Conservation (phyloP, 805 yeast genomes). For the Teunomyces atbi region DNA sequence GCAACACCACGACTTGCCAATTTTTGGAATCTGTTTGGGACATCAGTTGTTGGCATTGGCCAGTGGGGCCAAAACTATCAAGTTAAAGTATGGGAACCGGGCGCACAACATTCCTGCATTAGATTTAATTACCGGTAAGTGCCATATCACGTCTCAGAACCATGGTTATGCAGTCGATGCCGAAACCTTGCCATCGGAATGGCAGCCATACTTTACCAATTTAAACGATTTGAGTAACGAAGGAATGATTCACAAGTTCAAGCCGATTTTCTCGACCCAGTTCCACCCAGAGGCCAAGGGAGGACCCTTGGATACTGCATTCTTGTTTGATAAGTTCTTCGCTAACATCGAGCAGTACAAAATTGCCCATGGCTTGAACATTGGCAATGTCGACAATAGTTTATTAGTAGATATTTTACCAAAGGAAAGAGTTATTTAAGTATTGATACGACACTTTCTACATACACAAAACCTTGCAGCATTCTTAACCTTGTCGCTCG, state of each 20-base stretch:
- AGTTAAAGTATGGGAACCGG: conserved; percentile 96
- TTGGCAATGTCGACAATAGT: conserved; percentile 45
- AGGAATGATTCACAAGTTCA: conserved; percentile 87
- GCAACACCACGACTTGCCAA: conserved; percentile 66
- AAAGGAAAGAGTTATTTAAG: conserved; percentile 57
- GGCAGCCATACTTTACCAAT: conserved; percentile 82
- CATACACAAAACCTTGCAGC: background rate
- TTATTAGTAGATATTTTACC: conserved; percentile 63
- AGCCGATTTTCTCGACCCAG: conserved; percentile 94
- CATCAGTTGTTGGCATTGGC: conserved; percentile 96
- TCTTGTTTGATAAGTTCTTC: conserved; percentile 87
- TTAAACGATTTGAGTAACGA: conserved; percentile 95
- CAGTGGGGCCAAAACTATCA: conserved; percentile 87
- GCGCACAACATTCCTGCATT: conserved; percentile 98
- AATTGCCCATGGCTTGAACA: conserved; percentile 33
- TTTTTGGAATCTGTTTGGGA: conserved; percentile 97
- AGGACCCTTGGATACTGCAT: conserved; percentile 93
- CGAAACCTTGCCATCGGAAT: conserved; percentile 73
- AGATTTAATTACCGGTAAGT: conserved; percentile 84
- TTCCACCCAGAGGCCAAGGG: conserved; percentile 99
- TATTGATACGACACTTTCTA: background rate
- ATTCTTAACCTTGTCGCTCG: background rate
- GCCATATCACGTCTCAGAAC: conserved; percentile 98
- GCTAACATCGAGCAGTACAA: conserved; percentile 60
- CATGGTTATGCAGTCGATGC: conserved; percentile 98